phyloP scores from a whole-genome alignment of 2,329 filamentous ascomycete genomes.

The Exophiala aquamarina region DNA sequence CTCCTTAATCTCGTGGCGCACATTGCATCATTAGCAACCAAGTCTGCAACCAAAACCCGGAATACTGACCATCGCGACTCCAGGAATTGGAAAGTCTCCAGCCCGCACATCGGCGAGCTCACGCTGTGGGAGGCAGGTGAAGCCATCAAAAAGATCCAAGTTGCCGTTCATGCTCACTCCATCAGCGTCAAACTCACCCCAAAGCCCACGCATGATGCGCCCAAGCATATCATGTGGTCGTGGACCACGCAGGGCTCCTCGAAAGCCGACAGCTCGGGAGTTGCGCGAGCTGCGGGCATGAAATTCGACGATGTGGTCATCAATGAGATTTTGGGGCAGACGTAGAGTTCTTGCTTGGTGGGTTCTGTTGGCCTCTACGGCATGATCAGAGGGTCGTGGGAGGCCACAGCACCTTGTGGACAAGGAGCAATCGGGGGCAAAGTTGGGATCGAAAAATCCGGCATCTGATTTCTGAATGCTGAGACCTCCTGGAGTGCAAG shows the following conservation, averaged over 20 bases:
- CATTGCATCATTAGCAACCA: conserved; percentile 2
- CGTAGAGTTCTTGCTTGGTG: no score
- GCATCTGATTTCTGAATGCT: no score
- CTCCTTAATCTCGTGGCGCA: conserved; percentile 16
- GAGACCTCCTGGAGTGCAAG: no score
- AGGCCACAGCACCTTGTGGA: no score
- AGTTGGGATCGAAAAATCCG: no score
- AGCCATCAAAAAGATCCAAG: conserved; percentile 13
- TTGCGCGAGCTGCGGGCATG: not conserved
- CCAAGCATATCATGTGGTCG: conserved; percentile 12
- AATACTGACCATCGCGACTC: not conserved
- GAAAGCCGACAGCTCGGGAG: conserved; percentile 9
- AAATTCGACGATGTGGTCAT: conserved; percentile 9
- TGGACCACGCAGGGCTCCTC: conserved; percentile 16
- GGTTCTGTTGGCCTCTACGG: no score
- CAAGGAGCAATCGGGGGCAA: no score
- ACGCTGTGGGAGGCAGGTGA: conserved; percentile 12
- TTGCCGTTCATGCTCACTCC: conserved; percentile 11
- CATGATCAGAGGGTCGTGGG: no score
- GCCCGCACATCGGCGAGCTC: conserved; percentile 20
- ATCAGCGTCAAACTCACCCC: conserved; percentile 9
- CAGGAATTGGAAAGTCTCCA: conserved; percentile 11
- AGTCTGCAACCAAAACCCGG: not conserved
- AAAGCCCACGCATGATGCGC: not conserved
- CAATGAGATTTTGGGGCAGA: no score